Evolutionary conservation across 2,329 filamentous ascomycete genomes (phyloP).

Genomic region (Tricladium varicosporioides): DNA sequence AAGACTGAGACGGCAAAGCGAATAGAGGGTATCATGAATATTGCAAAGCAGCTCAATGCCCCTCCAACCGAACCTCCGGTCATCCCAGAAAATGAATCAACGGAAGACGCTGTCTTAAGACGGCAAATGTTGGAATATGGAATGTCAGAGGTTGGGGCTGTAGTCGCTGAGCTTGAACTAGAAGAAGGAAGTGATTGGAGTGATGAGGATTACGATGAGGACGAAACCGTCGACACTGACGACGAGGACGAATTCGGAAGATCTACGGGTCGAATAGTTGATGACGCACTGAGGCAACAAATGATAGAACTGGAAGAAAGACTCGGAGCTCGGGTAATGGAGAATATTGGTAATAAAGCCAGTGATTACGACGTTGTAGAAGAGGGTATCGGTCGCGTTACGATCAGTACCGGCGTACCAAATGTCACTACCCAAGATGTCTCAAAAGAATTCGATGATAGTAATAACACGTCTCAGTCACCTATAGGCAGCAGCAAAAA

Average conservation of each 20-base stretch:
- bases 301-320: slow-evolving; percentile 85
- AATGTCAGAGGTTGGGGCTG: slow-evolving; percentile 81
- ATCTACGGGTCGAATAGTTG: slow-evolving; percentile 64
- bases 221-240: slow-evolving; percentile 52
- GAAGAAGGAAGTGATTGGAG: slow-evolving; percentile 65
- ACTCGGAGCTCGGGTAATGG: slow-evolving; percentile 56
- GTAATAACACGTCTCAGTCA: not conserved
- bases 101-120: slow-evolving; percentile 76
- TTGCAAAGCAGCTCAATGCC: slow-evolving; percentile 53
- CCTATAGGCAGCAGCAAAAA: slow-evolving; percentile 46
- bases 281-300: slow-evolving; percentile 68
- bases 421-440: slow-evolving; percentile 10
- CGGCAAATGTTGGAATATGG: slow-evolving; percentile 90
- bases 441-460: not conserved
- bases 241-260: slow-evolving; percentile 73
- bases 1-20: slow-evolving; percentile 34
- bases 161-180: slow-evolving; percentile 88
- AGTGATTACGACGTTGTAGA: slow-evolving; percentile 37
- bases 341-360: slow-evolving; percentile 53
- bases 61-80: slow-evolving; percentile 43
- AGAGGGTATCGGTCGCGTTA: slow-evolving; percentile 56
- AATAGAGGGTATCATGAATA: slow-evolving; percentile 55
- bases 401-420: slow-evolving; percentile 41
- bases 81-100: slow-evolving; percentile 70
- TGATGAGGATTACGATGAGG: slow-evolving; percentile 50